A percentile compares a stretch with the other conserved stretches of the same genome.
Evolutionary conservation across 2,329 filamentous ascomycete genomes (phyloP).

Genomic region (Aspergillus pseudonomiae): DNA sequence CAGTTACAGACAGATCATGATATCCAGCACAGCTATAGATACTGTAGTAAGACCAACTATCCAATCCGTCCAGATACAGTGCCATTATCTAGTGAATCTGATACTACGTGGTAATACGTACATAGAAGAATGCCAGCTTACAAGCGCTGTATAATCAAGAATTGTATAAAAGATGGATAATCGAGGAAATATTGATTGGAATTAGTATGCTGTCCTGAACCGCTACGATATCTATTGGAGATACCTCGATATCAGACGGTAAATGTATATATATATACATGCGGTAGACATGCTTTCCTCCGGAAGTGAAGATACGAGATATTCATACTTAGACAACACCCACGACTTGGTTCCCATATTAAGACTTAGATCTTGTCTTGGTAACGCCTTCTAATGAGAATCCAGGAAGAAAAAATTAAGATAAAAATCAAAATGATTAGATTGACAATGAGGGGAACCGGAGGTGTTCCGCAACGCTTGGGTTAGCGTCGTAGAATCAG

Average conservation of each 20-base stretch:
- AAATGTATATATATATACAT: background rate
- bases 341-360: background rate
- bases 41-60: no score
- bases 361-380: background rate
- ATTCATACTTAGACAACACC: background rate
- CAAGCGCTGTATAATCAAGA: background rate
- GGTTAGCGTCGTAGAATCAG: constrained; percentile 5
- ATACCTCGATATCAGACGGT: background rate
- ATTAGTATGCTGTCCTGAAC: background rate
- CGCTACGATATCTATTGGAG: background rate
- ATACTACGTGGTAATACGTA: background rate
- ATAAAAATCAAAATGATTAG: background rate
- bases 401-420: background rate
- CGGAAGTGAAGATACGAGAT: no score
- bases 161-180: background rate
- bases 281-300: no score
- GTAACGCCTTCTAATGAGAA: background rate
- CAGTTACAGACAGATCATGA: background rate
- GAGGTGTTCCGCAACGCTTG: constrained; percentile 8
- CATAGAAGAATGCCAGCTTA: background rate
- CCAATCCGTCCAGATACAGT: no score
- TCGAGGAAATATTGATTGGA: background rate
- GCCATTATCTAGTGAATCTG: no score
- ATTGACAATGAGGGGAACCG: constrained; percentile 9
- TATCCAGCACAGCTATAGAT: background rate